phyloP scores from a whole-genome alignment of 106 monocot genomes.

The Narthecium ossifragum region DNA sequence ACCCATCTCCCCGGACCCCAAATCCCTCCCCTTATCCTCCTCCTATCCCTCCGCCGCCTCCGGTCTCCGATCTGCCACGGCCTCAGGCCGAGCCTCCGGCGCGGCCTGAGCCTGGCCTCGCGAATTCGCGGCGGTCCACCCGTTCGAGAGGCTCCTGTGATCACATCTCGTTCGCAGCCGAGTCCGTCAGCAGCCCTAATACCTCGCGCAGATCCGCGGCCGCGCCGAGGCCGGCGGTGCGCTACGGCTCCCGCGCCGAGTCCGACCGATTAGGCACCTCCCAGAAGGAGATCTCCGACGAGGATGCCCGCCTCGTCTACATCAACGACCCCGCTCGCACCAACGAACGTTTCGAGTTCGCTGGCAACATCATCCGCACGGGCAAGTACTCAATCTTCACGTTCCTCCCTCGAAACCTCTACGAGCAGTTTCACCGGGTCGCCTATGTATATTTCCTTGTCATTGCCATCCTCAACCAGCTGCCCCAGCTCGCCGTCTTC shows the following conservation, averaged over 20 bases:
- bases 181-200: neutral
- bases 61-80: conserved; percentile 1
- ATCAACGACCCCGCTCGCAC: conserved; percentile 41
- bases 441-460: conserved; percentile 95
- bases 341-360: conserved; percentile 34
- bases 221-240: conserved; percentile 1
- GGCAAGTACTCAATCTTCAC: conserved; percentile 82
- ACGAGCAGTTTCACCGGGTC: conserved; percentile 94
- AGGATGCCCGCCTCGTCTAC: conserved; percentile 61
- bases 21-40: neutral
- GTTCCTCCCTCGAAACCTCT: conserved; percentile 90
- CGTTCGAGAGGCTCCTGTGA: neutral
- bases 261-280: conserved; percentile 37
- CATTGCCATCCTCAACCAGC: conserved; percentile 90
- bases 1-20: conserved; percentile 10
- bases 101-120: neutral
- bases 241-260: conserved; percentile 39
- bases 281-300: conserved; percentile 62
- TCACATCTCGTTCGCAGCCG: neutral
- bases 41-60: neutral
- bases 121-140: neutral
- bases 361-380: conserved; percentile 78
- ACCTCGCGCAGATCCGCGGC: neutral
- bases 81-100: neutral
- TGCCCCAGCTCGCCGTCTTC: conserved; percentile 91